Evolutionary conservation across 345 rosid genomes (phyloP).

Genomic region (Sisymbrium altissimum): DNA sequence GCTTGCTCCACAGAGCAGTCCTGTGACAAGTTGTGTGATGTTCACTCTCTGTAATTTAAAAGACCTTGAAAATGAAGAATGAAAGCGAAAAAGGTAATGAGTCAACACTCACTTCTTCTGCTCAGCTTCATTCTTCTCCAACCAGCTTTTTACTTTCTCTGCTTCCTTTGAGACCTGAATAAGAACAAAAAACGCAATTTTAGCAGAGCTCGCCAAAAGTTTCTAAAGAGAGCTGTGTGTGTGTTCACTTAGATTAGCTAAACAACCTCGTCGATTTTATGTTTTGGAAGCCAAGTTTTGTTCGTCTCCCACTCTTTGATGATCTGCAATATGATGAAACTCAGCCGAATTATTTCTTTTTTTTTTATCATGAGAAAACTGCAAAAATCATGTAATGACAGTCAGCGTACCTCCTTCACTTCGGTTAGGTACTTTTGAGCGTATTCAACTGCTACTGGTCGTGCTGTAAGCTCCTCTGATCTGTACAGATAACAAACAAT

Average conservation of each 20-base stretch:
- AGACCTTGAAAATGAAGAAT: not conserved
- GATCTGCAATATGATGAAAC: constrained; percentile 43
- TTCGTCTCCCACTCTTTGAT: constrained; percentile 62
- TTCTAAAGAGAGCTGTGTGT: not conserved
- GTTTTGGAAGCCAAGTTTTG: constrained; percentile 92
- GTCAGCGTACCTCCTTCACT: constrained; percentile 61
- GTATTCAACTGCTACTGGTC: constrained; percentile 64
- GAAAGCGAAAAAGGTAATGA: not conserved
- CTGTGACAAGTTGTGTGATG: constrained; percentile 36
- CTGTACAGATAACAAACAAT: constrained; percentile 36
- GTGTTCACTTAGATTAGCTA: not conserved
- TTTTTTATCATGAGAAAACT: constrained; percentile 4
- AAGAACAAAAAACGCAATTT: not conserved
- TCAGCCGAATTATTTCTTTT: not conserved
- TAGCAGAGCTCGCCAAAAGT: not conserved
- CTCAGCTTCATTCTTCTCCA: constrained; percentile 76
- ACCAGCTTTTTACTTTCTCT: constrained; percentile 73
- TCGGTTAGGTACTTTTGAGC: constrained; percentile 59
- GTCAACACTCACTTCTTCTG: constrained; percentile 63
- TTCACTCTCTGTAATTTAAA: constrained; percentile 5
- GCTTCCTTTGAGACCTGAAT: constrained; percentile 58
- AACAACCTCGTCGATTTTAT: constrained; percentile 67
- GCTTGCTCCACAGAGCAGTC: constrained; percentile 50
- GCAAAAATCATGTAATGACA: not conserved
- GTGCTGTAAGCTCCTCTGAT: constrained; percentile 72